Evolutionary conservation across 345 rosid species (phyloP).

Genomic region (Firmiana major): DNA sequence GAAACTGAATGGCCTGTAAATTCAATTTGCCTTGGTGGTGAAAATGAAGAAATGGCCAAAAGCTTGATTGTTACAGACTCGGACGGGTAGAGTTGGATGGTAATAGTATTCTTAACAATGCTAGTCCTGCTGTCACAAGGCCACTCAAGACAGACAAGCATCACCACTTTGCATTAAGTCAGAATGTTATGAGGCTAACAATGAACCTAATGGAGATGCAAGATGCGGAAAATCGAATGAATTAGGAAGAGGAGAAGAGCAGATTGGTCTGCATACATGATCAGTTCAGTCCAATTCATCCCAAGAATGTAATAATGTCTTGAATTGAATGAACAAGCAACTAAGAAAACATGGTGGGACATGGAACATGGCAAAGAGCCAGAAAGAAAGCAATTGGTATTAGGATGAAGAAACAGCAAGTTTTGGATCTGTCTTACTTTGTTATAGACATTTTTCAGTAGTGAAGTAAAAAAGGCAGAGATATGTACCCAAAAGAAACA

Average conservation of each 20-base stretch:
- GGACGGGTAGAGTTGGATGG: neutral
- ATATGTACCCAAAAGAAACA: neutral
- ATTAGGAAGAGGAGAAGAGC: neutral
- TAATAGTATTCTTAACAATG: too few relatives aligned
- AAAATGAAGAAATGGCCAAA: neutral
- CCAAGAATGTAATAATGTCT: neutral
- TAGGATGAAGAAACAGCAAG: neutral
- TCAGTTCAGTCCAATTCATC: neutral
- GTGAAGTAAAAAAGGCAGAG: neutral
- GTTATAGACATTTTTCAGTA: neutral
- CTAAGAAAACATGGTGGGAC: neutral
- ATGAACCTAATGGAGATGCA: neutral
- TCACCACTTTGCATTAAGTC: neutral
- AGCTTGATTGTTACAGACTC: neutral
- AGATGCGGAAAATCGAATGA: neutral
- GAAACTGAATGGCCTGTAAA: neutral
- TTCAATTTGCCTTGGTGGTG: neutral
- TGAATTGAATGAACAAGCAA: neutral
- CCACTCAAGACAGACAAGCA: neutral
- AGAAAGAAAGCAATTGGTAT: neutral
- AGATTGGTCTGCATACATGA: neutral
- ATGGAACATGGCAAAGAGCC: neutral
- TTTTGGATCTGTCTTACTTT: neutral
- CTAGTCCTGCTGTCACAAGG: neutral
- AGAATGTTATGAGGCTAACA: neutral